These are phyloP conservation scores for Cyclotella cryptica DNA, from an alignment of 108 stramenopile species.

Conservation along the genomic window DNA sequence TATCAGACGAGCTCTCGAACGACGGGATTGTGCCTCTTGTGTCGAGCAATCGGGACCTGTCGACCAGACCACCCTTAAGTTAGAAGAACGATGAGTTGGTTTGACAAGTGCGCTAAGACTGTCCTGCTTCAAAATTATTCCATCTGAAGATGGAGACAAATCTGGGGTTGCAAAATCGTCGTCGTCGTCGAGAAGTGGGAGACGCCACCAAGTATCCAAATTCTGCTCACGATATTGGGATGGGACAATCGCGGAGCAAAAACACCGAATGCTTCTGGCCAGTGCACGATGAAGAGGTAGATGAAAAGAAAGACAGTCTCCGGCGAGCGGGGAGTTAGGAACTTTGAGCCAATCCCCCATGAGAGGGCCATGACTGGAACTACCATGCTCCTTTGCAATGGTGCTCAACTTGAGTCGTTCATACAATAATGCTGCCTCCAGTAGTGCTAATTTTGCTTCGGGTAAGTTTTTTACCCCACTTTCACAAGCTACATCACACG, in stretches of 20 bases:
- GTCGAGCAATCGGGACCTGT: slow-evolving; percentile 83
- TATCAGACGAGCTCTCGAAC: slow-evolving; percentile 69
- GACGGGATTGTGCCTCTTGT: slow-evolving; percentile 80
- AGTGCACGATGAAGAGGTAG: slow-evolving; percentile 87
- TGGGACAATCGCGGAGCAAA: slow-evolving; percentile 79
- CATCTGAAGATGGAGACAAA: slow-evolving; percentile 18
- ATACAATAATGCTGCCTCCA: slow-evolving; percentile 71
- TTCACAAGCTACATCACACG: slow-evolving; percentile 84
- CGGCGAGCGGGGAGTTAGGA: slow-evolving; percentile 86
- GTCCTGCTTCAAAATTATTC: slow-evolving; percentile 60
- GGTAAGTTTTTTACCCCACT: slow-evolving; percentile 83
- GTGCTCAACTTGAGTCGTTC: slow-evolving; percentile 57
- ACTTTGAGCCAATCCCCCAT: slow-evolving; percentile 91
- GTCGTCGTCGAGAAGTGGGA: slow-evolving; percentile 81
- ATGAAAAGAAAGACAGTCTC: slow-evolving; percentile 89
- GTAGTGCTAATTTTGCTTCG: slow-evolving; percentile 79
- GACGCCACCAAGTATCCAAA: slow-evolving; percentile 80
- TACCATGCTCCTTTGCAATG: slow-evolving; percentile 21
- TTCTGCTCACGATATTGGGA: slow-evolving; percentile 56
- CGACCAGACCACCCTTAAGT: slow-evolving; percentile 90
- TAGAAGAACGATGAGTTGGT: slow-evolving; percentile 77
- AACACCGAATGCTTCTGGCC: slow-evolving; percentile 74
- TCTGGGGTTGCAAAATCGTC: slow-evolving; percentile 43
- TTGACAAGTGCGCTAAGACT: slow-evolving; percentile 73
- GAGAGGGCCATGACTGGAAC: slow-evolving; percentile 63